Evolutionary conservation across 306 rosid genomes (phyloP).

Genomic region (Erythrophleum fordii): DNA sequence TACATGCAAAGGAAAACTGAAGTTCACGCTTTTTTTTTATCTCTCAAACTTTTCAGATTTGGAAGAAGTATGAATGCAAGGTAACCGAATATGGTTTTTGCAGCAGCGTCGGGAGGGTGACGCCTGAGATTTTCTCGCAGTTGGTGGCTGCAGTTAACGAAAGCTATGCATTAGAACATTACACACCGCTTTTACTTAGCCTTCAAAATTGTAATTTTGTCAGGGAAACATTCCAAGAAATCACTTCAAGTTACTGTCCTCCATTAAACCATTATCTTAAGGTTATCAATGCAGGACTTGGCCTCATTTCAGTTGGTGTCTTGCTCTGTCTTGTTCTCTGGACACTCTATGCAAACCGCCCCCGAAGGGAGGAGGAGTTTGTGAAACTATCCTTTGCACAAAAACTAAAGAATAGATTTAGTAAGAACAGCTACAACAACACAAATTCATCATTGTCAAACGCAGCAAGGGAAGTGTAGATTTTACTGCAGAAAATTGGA

Average conservation of each 20-base stretch:
- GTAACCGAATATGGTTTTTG: constrained; percentile 59
- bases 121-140: constrained; percentile 67
- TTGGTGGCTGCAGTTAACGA: constrained; percentile 72
- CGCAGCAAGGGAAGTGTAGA: constrained; percentile 40
- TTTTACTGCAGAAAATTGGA: constrained; percentile 17
- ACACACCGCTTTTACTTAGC: constrained; percentile 74
- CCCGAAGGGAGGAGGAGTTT: constrained; percentile 84
- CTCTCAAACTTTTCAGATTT: constrained; percentile 61
- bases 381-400: constrained; percentile 51
- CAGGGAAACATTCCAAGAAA: constrained; percentile 73
- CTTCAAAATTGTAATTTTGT: constrained; percentile 91
- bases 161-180: constrained; percentile 87
- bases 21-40: not conserved
- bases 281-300: constrained; percentile 75
- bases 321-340: constrained; percentile 88
- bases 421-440: constrained; percentile 29
- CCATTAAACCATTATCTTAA: constrained; percentile 69
- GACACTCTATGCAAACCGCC: constrained; percentile 89
- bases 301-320: constrained; percentile 75
- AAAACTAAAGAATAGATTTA: constrained; percentile 44
- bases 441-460: constrained; percentile 42
- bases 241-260: constrained; percentile 71
- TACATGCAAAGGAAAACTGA: not conserved
- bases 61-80: constrained; percentile 73
- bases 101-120: constrained; percentile 69